These are phyloP conservation scores for Nemania sp. DNA, from an alignment of 2,329 filamentous ascomycete species.

Conservation along the genomic window DNA sequence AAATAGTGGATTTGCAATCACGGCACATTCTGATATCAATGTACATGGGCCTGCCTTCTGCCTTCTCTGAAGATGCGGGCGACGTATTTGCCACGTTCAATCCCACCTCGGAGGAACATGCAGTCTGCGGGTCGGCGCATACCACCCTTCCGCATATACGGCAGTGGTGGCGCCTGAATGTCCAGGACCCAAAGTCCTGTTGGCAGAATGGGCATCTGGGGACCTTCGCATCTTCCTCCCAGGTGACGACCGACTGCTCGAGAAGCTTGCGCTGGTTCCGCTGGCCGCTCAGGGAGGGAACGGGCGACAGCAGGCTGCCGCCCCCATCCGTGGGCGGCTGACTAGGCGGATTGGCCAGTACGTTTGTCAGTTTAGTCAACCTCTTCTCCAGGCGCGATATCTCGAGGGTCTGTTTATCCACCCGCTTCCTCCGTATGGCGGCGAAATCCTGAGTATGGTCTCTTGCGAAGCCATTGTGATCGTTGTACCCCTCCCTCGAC, in stretches of 20 bases:
- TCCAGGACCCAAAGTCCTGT: conserved; percentile 94
- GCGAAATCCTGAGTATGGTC: conserved; percentile 81
- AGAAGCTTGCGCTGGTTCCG: conserved; percentile 82
- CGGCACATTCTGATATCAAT: conserved; percentile 92
- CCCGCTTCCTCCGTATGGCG: conserved; percentile 76
- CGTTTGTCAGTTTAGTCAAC: conserved; percentile 86
- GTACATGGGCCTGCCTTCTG: conserved; percentile 59
- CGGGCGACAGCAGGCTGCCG: conserved; percentile 69
- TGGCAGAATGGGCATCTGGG: conserved; percentile 91
- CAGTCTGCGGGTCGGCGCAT: conserved; percentile 86
- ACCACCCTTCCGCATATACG: conserved; percentile 93
- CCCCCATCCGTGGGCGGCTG: conserved; percentile 61
- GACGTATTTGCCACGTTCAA: conserved; percentile 75
- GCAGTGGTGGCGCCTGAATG: conserved; percentile 93
- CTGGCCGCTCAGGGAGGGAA: conserved; percentile 72
- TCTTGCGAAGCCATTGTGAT: conserved; percentile 77
- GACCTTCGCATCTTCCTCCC: conserved; percentile 91
- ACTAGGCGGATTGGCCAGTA: conserved; percentile 80
- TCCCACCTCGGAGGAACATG: conserved; percentile 85
- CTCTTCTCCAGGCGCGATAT: conserved; percentile 91
- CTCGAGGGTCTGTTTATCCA: conserved; percentile 89
- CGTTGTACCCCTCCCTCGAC: conserved; percentile 94
- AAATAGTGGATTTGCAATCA: conserved; percentile 77
- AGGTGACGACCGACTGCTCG: conserved; percentile 92
- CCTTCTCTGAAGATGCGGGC: conserved; percentile 60